These are phyloP conservation scores for Kwoniella sp. DNA, from an alignment of 768 basidiomycete species.

Conservation along the genomic window DNA sequence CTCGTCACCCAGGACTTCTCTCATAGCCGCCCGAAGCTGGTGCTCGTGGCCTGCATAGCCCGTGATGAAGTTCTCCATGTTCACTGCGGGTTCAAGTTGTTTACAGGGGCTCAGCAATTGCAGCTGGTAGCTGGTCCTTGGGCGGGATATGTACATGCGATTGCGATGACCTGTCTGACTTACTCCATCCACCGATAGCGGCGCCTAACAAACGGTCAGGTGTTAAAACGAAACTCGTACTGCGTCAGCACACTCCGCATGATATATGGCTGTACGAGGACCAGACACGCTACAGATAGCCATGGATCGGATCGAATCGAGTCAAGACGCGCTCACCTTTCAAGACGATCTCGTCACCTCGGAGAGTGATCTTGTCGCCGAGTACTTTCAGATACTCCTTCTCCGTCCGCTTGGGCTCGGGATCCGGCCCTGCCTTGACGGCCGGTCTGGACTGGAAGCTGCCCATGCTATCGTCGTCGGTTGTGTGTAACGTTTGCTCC, in stretches of 20 bases:
- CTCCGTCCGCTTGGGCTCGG: background rate
- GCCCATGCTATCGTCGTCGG: constrained; percentile 16
- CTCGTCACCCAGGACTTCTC: constrained; percentile 65
- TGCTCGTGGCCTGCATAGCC: constrained; percentile 77
- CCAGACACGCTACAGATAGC: too few species aligned
- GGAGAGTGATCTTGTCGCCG: constrained; percentile 34
- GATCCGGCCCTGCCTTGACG: background rate
- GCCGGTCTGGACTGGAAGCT: constrained; percentile 9
- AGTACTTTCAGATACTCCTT: constrained; percentile 34
- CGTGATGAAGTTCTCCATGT: constrained; percentile 63
- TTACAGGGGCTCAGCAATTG: too few species aligned
- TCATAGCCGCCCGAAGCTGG: constrained; percentile 72
- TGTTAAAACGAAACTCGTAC: background rate
- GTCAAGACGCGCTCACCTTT: constrained; percentile 24
- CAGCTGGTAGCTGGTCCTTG: too few species aligned
- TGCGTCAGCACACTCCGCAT: too few species aligned
- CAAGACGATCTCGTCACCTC: constrained; percentile 44
- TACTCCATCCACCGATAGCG: constrained; percentile 74
- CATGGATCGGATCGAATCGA: too few species aligned
- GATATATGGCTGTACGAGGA: too few species aligned
- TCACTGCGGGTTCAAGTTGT: constrained; percentile 57
- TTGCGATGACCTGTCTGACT: constrained; percentile 1
- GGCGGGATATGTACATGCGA: too few species aligned
- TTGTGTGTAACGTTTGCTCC: background rate
- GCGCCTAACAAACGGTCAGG: constrained; percentile 62